Percentiles rank a stretch among this genome's conserved stretches.
Evolutionary conservation across 2,329 filamentous ascomycete genomes (phyloP).

Genomic region (Dactylellina parvicollis): DNA sequence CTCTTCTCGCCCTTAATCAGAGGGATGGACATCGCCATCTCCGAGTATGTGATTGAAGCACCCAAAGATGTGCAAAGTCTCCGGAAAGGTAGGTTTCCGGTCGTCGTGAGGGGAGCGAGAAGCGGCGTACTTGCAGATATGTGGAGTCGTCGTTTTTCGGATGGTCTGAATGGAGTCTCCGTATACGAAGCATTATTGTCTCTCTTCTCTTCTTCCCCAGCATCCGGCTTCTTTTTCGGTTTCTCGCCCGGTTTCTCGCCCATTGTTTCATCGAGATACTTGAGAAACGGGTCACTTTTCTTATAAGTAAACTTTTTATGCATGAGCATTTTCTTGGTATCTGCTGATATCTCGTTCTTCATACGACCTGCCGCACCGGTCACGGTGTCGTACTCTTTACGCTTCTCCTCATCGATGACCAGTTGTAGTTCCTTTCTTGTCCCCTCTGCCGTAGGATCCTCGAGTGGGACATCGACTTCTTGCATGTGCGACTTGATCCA

Average conservation of each 20-base stretch:
- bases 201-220: slow-evolving; percentile 61
- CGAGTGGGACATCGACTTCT: slow-evolving; percentile 69
- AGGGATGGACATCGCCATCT: slow-evolving; percentile 95
- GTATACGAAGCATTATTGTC: slow-evolving; percentile 82
- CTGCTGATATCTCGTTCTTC: slow-evolving; percentile 76
- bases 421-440: slow-evolving; percentile 59
- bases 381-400: slow-evolving; percentile 58
- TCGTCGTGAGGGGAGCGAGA: slow-evolving; percentile 93
- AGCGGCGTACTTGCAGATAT: slow-evolving; percentile 93
- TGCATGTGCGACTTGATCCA: slow-evolving; percentile 87
- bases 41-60: slow-evolving; percentile 92
- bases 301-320: slow-evolving; percentile 76
- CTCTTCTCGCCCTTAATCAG: slow-evolving; percentile 87
- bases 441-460: slow-evolving; percentile 19
- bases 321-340: slow-evolving; percentile 77
- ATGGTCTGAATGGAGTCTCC: slow-evolving; percentile 88
- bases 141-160: slow-evolving; percentile 92
- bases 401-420: slow-evolving; percentile 64
- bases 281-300: slow-evolving; percentile 77
- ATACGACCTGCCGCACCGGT: slow-evolving; percentile 66
- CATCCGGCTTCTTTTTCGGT: slow-evolving; percentile 64
- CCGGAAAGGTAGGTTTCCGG: slow-evolving; percentile 94
- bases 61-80: slow-evolving; percentile 88
- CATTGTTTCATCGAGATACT: slow-evolving; percentile 78
- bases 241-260: slow-evolving; percentile 64